Conservation (phyloP, 2,329 filamentous ascomycete species). For the Ophiosphaerella narmari region DNA sequence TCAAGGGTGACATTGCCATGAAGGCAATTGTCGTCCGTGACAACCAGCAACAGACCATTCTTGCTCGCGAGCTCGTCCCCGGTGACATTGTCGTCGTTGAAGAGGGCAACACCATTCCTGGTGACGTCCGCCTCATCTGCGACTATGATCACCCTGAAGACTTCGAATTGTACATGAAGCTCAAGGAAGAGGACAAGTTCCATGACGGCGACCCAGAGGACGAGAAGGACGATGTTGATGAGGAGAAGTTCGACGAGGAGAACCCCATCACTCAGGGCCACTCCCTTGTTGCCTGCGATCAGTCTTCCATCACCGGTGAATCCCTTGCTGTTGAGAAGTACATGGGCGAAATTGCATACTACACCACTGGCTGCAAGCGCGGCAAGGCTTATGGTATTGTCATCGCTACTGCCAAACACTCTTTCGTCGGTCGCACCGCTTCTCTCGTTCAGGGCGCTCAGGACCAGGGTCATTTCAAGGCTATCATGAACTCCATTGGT, state of each 20-base stretch:
- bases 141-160: conserved; percentile 71
- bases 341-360: conserved; percentile 76
- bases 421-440: conserved; percentile 78
- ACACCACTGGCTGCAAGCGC: conserved; percentile 81
- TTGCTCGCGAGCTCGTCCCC: conserved; percentile 74
- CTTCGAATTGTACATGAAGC: conserved; percentile 69
- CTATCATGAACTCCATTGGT: conserved; percentile 82
- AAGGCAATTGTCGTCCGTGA: conserved; percentile 70
- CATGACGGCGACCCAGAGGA: conserved; percentile 64
- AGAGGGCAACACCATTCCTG: conserved; percentile 72
- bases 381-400: conserved; percentile 75
- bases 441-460: conserved; percentile 74
- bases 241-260: conserved; percentile 62
- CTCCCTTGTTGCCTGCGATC: conserved; percentile 72
- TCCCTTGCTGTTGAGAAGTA: conserved; percentile 79
- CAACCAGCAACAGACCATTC: conserved; percentile 69
- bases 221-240: conserved; percentile 64
- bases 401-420: conserved; percentile 69
- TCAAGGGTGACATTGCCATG: conserved; percentile 81
- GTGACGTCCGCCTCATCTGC: conserved; percentile 73
- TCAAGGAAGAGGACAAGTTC: conserved; percentile 58
- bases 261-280: conserved; percentile 62
- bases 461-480: conserved; percentile 70
- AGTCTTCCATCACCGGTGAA: conserved; percentile 81
- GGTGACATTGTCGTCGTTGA: conserved; percentile 77